phyloP scores from a whole-genome alignment of 106 monocot species.

The Dactylorhiza incarnata region DNA sequence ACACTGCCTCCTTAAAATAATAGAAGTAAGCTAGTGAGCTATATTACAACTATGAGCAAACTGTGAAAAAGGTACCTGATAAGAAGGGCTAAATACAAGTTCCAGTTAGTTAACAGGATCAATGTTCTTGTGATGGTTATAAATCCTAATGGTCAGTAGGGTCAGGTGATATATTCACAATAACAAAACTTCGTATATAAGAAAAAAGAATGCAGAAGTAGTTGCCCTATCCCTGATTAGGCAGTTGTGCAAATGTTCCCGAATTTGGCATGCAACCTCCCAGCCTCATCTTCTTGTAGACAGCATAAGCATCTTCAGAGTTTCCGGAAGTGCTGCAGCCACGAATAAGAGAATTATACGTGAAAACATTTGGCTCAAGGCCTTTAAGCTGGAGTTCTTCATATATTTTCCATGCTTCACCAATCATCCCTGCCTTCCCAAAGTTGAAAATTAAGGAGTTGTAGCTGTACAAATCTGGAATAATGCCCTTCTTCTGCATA shows the following conservation, averaged over 20 bases:
- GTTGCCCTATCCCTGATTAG: slow-evolving; percentile 29
- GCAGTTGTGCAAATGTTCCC: slow-evolving; percentile 79
- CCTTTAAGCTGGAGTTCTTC: slow-evolving; percentile 70
- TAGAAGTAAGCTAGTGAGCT: background rate
- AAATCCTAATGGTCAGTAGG: background rate
- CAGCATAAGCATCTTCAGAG: slow-evolving; percentile 57
- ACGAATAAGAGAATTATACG: slow-evolving; percentile 87
- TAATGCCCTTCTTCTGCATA: slow-evolving; percentile 68
- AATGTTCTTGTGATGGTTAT: background rate
- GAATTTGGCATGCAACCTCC: slow-evolving; percentile 80
- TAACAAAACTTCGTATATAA: background rate
- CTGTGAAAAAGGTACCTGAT: background rate
- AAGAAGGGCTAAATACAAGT: background rate
- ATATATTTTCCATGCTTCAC: slow-evolving; percentile 68
- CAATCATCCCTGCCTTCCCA: slow-evolving; percentile 66
- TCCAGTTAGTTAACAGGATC: background rate
- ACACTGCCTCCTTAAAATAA: background rate
- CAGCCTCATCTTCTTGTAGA: slow-evolving; percentile 65
- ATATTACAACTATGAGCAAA: background rate
- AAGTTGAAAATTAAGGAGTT: slow-evolving; percentile 75
- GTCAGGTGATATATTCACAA: background rate
- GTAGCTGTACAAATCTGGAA: slow-evolving; percentile 86
- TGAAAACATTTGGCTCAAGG: slow-evolving; percentile 83
- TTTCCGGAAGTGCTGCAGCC: slow-evolving; percentile 58
- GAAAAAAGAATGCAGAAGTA: background rate